phyloP scores from a whole-genome alignment of 805 yeast genomes.

The Cyberlindnera japonica region DNA sequence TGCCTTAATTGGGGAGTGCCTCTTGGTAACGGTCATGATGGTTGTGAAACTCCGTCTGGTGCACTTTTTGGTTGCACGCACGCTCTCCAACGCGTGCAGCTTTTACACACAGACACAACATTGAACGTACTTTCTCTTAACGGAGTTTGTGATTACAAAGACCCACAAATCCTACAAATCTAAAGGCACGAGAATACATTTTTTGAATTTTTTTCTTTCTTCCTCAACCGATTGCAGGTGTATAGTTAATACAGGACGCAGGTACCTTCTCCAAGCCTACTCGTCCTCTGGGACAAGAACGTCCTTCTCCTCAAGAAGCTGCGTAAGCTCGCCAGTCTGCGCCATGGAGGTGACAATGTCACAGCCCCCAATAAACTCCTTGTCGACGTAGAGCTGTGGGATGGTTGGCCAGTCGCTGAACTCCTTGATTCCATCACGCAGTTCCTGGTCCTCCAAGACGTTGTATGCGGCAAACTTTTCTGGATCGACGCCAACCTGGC shows the following conservation, averaged over 20 bases:
- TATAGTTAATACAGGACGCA: too few species aligned
- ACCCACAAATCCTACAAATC: constrained; percentile 33
- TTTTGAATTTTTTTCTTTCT: constrained; percentile 3
- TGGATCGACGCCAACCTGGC: constrained; percentile 97
- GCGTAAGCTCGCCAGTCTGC: constrained; percentile 83
- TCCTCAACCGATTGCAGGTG: background rate
- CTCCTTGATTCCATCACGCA: constrained; percentile 94
- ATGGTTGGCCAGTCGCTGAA: constrained; percentile 97
- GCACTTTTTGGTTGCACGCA: constrained; percentile 9
- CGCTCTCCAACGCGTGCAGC: background rate
- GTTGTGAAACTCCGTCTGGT: too few species aligned
- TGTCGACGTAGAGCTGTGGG: constrained; percentile 88
- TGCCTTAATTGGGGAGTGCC: too few species aligned
- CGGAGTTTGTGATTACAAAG: constrained; percentile 37
- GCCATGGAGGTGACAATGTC: constrained; percentile 93
- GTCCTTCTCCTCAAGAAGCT: constrained; percentile 71
- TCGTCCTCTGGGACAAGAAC: constrained; percentile 78
- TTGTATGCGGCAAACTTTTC: constrained; percentile 94
- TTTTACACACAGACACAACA: background rate
- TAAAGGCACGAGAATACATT: constrained; percentile 40
- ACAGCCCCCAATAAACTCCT: constrained; percentile 96
- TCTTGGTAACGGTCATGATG: too few species aligned
- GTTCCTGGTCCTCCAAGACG: constrained; percentile 90
- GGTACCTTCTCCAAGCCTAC: constrained; percentile 8
- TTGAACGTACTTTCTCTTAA: constrained; percentile 24